Conservation (phyloP, 108 stramenopile species). For the Skeletonema tropicum region DNA sequence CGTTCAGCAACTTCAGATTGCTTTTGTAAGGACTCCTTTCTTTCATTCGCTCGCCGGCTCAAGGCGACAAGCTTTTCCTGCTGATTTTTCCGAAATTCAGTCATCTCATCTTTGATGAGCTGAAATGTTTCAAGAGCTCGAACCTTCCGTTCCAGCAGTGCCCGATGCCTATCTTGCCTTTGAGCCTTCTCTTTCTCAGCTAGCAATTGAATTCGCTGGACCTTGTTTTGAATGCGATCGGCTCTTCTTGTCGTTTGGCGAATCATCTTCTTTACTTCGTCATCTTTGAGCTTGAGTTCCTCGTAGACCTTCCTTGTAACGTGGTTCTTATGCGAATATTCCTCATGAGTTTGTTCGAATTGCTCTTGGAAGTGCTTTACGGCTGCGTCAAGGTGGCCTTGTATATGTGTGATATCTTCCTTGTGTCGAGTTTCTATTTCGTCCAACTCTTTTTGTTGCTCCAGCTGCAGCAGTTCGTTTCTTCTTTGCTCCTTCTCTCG, state of each 20-base stretch:
- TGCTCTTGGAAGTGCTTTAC: slow-evolving; percentile 35
- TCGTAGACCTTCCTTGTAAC: slow-evolving; percentile 24
- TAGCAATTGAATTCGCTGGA: slow-evolving; percentile 35
- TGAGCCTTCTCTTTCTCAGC: slow-evolving; percentile 41
- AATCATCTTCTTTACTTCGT: slow-evolving; percentile 34
- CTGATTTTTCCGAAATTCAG: slow-evolving; percentile 37
- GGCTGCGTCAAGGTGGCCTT: slow-evolving; percentile 28
- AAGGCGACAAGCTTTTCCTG: slow-evolving; percentile 27
- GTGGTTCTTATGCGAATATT: slow-evolving; percentile 38
- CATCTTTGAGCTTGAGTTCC: slow-evolving; percentile 34
- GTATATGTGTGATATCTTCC: slow-evolving; percentile 25
- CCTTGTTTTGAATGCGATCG: slow-evolving; percentile 28
- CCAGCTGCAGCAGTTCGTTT: slow-evolving; percentile 20
- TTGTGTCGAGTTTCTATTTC: slow-evolving; percentile 35
- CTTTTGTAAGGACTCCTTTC: slow-evolving; percentile 26
- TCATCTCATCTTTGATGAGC: slow-evolving; percentile 41
- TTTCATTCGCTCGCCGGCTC: slow-evolving; percentile 41
- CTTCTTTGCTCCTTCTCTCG: slow-evolving; percentile 15
- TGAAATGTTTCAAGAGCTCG: slow-evolving; percentile 41
- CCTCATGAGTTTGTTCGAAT: slow-evolving; percentile 28
- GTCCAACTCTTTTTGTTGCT: slow-evolving; percentile 39
- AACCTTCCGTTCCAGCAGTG: slow-evolving; percentile 32
- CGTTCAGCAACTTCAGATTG: slow-evolving; percentile 43
- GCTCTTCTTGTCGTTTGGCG: slow-evolving; percentile 23
- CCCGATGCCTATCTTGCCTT: slow-evolving; percentile 25